Percentiles rank a stretch among this genome's conserved stretches.
phyloP scores from a whole-genome alignment of 2,329 filamentous ascomycete genomes.

The Talaromyces marneffei region DNA sequence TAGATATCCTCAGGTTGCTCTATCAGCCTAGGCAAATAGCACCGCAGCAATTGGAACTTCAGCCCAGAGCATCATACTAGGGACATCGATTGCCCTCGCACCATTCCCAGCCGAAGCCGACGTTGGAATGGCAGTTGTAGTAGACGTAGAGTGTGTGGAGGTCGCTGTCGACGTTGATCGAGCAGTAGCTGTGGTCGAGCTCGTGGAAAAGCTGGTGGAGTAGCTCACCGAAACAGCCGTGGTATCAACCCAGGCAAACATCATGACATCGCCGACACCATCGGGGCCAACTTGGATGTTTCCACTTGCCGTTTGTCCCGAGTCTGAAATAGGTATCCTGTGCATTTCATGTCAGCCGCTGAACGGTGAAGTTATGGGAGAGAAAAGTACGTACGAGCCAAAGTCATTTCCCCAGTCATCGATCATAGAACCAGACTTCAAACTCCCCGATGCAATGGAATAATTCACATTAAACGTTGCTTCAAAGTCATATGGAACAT shows the following conservation, averaged over 20 bases:
- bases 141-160: not conserved
- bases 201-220: not conserved
- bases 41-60: not conserved
- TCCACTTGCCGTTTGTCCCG: not conserved
- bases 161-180: not conserved
- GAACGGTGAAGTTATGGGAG: not conserved
- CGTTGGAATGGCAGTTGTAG: not conserved
- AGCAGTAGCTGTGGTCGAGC: not conserved
- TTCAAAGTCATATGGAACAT: not conserved
- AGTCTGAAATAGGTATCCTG: not conserved
- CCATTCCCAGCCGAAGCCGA: not conserved
- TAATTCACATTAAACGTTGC: not conserved
- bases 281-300: not conserved
- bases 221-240: not conserved
- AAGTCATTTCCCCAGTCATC: not conserved
- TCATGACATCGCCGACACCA: not conserved
- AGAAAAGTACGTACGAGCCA: not conserved
- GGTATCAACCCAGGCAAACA: not conserved
- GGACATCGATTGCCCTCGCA: not conserved
- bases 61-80: not conserved
- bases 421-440: not conserved
- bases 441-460: not conserved
- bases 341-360: not conserved
- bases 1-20: not conserved
- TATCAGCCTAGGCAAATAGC: not conserved